These are phyloP conservation scores for Borealophlyctis nickersoniae DNA, from an alignment of 192 early-diverging fungal species.

Conservation along the genomic window DNA sequence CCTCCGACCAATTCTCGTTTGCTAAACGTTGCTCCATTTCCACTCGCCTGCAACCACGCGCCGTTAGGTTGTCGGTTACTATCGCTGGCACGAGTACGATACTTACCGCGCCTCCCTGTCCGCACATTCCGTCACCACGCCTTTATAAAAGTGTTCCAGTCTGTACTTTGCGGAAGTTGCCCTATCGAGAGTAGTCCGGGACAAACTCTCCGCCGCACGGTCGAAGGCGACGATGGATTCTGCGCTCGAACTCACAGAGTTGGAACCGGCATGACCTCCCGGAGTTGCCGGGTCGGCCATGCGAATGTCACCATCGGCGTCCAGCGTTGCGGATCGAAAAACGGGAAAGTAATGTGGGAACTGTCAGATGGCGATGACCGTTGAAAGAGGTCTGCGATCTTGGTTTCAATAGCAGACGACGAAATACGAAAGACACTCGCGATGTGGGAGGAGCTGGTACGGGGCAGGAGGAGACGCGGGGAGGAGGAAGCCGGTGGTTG, in stretches of 20 bases:
- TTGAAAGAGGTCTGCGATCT: too few relatives aligned
- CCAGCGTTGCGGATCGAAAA: not conserved
- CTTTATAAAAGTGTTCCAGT: slow-evolving; percentile 91
- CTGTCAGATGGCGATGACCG: too few relatives aligned
- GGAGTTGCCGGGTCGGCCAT: not conserved
- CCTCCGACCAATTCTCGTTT: slow-evolving; percentile 76
- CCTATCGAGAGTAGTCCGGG: slow-evolving; percentile 79
- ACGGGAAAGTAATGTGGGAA: too few relatives aligned
- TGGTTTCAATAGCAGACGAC: too few relatives aligned
- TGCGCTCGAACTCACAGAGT: not conserved
- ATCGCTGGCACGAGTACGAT: not conserved
- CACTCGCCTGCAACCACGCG: slow-evolving; percentile 50
- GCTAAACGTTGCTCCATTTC: slow-evolving; percentile 77
- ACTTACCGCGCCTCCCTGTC: slow-evolving; percentile 58
- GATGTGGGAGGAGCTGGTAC: too few relatives aligned
- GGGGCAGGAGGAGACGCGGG: too few relatives aligned
- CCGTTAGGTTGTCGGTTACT: slow-evolving; percentile 8
- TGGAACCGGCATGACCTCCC: not conserved
- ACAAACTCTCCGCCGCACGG: slow-evolving; percentile 17
- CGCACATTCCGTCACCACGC: slow-evolving; percentile 80
- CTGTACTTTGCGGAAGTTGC: slow-evolving; percentile 86
- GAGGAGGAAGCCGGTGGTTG: too few relatives aligned
- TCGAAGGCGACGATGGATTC: slow-evolving; percentile 13
- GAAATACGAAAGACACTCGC: too few relatives aligned
- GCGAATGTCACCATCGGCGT: not conserved